These are phyloP conservation scores for Puccinia horiana DNA, from an alignment of 1,284 basidiomycete genomes.

Conservation along the genomic window DNA sequence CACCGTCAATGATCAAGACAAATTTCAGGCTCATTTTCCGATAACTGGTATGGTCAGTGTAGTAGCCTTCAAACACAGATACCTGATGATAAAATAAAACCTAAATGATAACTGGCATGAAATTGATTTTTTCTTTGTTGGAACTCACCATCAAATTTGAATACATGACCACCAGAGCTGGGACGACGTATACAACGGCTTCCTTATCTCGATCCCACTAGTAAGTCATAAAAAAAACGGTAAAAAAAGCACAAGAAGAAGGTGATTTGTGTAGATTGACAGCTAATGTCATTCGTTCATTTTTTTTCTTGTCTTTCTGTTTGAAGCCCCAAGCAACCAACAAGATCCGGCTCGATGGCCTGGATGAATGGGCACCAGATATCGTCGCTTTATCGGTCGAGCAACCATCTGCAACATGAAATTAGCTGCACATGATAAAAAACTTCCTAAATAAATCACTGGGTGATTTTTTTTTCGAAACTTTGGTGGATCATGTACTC, in stretches of 20 bases:
- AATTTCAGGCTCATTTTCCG: slow-evolving; percentile 21
- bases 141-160: not conserved
- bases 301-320: not conserved
- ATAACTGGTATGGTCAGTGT: slow-evolving; percentile 39
- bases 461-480: no score
- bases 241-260: not conserved
- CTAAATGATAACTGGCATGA: no score
- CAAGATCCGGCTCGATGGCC: not conserved
- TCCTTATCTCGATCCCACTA: not conserved
- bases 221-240: not conserved
- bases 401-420: not conserved
- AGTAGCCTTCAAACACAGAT: not conserved
- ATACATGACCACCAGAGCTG: slow-evolving; percentile 24
- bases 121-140: not conserved
- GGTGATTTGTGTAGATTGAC: not conserved
- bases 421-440: no score
- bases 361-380: slow-evolving; percentile 3
- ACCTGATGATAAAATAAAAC: not conserved
- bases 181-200: slow-evolving; percentile 9
- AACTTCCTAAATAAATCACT: no score
- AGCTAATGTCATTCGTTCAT: not conserved
- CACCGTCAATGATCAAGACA: slow-evolving; percentile 10
- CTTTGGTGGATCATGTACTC: no score
- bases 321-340: not conserved
- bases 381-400: slow-evolving; percentile 9